Evolutionary conservation across 768 basidiomycete species (phyloP).

Genomic region (Hydnomerulius pinastri): DNA sequence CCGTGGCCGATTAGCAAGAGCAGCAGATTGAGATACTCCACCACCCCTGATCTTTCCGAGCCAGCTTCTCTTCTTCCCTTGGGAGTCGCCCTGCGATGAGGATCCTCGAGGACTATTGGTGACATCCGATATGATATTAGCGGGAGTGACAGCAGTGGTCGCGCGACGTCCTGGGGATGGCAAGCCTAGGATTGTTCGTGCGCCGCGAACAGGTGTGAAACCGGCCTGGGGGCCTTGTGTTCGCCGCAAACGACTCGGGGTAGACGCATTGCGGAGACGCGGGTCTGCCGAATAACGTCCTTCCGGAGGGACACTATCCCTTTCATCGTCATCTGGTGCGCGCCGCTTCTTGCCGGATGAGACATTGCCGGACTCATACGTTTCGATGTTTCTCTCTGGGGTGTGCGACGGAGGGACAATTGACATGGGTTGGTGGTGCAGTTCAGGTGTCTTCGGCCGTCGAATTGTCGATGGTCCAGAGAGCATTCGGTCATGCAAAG

Average conservation of each 20-base stretch:
- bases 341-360: conserved; percentile 68
- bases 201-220: conserved; percentile 71
- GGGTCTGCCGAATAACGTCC: conserved; percentile 53
- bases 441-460: conserved; percentile 58
- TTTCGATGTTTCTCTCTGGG: conserved; percentile 41
- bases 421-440: conserved; percentile 14
- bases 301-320: conserved; percentile 61
- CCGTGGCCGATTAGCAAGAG: conserved; percentile 1
- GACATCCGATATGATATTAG: conserved; percentile 51
- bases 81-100: conserved; percentile 22
- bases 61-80: conserved; percentile 62
- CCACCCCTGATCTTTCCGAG: conserved; percentile 66
- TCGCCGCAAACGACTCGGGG: conserved; percentile 63
- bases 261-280: conserved; percentile 42
- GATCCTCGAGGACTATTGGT: conserved; percentile 62
- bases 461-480: conserved; percentile 47
- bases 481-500: conserved; percentile 25
- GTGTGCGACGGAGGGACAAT: conserved; percentile 44
- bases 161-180: conserved; percentile 52
- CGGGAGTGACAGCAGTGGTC: conserved; percentile 40
- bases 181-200: conserved; percentile 32
- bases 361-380: conserved; percentile 35
- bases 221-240: conserved; percentile 60
- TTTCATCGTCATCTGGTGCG: conserved; percentile 77
- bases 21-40: conserved; percentile 16